A percentile compares a stretch with the other conserved stretches of the same genome.
These are phyloP conservation scores for Thelephora ganbajun DNA, from an alignment of 768 basidiomycete genomes.

Conservation along the genomic window DNA sequence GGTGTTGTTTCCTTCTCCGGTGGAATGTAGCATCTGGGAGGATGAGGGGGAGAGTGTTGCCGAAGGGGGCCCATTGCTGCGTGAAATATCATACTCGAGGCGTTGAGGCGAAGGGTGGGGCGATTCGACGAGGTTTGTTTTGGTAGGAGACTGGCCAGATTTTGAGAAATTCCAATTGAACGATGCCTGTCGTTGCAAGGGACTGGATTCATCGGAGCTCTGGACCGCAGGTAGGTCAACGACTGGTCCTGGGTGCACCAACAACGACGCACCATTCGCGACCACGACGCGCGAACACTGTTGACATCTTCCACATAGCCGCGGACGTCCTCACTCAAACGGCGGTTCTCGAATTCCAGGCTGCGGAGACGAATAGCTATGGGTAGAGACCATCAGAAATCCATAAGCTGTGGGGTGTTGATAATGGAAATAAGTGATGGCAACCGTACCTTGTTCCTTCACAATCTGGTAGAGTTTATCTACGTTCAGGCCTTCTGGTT, in stretches of 20 bases:
- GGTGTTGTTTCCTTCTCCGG: background rate
- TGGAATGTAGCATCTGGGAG: background rate
- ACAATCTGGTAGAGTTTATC: conserved; percentile 55
- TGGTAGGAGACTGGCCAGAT: conserved; percentile 70
- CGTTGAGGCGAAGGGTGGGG: conserved; percentile 72
- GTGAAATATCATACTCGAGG: conserved; percentile 48
- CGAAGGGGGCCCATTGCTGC: conserved; percentile 3
- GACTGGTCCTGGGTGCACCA: conserved; percentile 2
- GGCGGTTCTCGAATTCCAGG: conserved; percentile 70
- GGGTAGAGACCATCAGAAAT: conserved; percentile 3
- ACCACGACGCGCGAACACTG: conserved; percentile 19
- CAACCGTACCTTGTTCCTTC: conserved; percentile 54
- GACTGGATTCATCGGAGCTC: conserved; percentile 21
- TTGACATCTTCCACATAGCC: conserved; percentile 52
- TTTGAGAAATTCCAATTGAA: conserved; percentile 83
- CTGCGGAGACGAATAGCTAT: conserved; percentile 52
- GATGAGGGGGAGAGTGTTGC: conserved; percentile 2
- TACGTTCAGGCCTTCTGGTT: conserved; percentile 37
- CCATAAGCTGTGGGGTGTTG: background rate
- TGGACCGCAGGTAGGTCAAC: conserved; percentile 15
- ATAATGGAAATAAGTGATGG: background rate
- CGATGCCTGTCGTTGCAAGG: conserved; percentile 60
- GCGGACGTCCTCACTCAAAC: conserved; percentile 47
- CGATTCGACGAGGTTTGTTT: conserved; percentile 52
- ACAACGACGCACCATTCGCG: conserved; percentile 1